Evolutionary conservation across 352 stramenopile genomes (phyloP).

Genomic region (Blastocystis sp.): DNA sequence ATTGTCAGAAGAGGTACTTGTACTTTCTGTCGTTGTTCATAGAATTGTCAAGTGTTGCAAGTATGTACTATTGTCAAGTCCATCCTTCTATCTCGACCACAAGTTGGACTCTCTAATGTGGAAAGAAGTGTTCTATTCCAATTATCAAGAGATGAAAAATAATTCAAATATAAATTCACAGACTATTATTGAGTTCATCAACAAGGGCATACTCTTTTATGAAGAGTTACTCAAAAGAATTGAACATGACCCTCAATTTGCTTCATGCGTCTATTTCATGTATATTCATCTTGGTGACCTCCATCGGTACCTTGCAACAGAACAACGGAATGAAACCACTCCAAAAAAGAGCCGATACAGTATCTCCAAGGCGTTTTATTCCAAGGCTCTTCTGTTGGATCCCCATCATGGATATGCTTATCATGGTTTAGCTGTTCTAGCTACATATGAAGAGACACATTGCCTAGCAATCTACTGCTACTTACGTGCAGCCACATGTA

Average conservation of each 20-base stretch:
- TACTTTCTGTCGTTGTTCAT: neutral
- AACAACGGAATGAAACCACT: no score
- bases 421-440: neutral
- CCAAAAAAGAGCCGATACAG: no score
- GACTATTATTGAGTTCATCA: neutral
- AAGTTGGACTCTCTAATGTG: constrained; percentile 19
- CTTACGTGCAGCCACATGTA: neutral
- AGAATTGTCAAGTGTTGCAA: neutral
- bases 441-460: neutral
- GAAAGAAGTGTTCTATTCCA: neutral
- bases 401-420: neutral
- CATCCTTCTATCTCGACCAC: neutral
- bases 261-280: neutral
- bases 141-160: neutral
- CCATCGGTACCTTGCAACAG: neutral
- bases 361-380: neutral
- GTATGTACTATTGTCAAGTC: neutral
- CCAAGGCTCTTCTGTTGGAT: neutral
- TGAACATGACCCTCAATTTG: neutral
- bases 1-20: neutral
- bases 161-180: neutral
- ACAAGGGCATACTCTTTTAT: neutral
- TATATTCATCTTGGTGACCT: constrained; percentile 34
- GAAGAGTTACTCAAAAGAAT: neutral
- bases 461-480: constrained; percentile 18